Conservation (phyloP, 331 rosid genomes). For the Rosa hybrid region DNA sequence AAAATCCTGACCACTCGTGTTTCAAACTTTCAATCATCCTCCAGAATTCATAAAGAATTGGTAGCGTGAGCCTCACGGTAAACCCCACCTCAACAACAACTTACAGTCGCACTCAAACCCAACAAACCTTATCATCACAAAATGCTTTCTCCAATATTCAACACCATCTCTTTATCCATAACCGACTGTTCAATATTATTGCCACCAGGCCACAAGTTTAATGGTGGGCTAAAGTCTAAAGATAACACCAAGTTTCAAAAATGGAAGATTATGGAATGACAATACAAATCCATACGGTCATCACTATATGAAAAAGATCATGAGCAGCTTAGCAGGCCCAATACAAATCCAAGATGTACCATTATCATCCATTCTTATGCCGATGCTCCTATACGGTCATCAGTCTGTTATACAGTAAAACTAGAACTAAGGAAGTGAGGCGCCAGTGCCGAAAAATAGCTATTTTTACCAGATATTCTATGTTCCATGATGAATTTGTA, state of each 20-base stretch:
- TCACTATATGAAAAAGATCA: no score
- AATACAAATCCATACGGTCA: neutral
- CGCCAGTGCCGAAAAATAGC: constrained; percentile 25
- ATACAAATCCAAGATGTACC: neutral
- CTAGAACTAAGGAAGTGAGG: constrained; percentile 24
- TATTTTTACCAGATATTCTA: constrained; percentile 20
- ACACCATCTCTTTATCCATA: neutral
- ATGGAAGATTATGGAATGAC: neutral
- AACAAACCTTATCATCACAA: neutral
- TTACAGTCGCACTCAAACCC: neutral
- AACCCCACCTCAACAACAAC: neutral
- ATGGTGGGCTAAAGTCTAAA: neutral
- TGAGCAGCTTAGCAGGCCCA: neutral
- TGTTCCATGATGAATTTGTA: neutral
- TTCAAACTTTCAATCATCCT: neutral
- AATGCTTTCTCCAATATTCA: constrained; percentile 5
- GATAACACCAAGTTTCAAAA: neutral
- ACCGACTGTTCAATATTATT: neutral
- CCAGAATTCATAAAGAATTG: neutral
- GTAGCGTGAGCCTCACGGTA: neutral
- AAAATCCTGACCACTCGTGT: neutral
- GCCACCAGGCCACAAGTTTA: neutral
- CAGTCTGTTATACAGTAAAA: constrained; percentile 14
- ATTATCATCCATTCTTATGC: constrained; percentile 10
- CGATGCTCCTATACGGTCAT: constrained; percentile 5